Evolutionary conservation across 108 stramenopile species (phyloP).

Genomic region (Skeletonema menzelii): DNA sequence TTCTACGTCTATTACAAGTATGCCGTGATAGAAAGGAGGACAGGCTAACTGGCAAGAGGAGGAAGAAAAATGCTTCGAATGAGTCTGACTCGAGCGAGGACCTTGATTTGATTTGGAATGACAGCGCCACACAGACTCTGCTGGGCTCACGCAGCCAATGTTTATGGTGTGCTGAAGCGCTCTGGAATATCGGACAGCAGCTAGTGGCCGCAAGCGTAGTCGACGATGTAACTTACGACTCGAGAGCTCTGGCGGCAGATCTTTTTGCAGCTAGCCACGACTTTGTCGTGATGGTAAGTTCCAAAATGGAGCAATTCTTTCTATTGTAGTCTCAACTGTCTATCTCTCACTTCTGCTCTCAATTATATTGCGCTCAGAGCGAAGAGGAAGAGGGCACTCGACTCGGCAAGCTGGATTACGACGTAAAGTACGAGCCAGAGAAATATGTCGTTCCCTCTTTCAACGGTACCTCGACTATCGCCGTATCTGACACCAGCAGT

Average conservation of each 20-base stretch:
- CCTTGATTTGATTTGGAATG: conserved; percentile 37
- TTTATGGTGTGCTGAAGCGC: conserved; percentile 35
- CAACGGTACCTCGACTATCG: not conserved
- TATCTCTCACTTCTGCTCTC: not conserved
- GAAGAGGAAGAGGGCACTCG: conserved; percentile 48
- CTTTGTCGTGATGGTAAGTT: conserved; percentile 30
- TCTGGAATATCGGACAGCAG: conserved; percentile 41
- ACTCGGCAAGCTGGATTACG: conserved; percentile 43
- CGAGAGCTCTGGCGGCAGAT: conserved; percentile 31
- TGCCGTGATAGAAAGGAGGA: conserved; percentile 22
- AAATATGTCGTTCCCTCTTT: conserved; percentile 25
- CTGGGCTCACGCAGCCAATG: conserved; percentile 35
- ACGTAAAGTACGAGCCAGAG: conserved; percentile 26
- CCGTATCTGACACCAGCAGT: conserved; percentile 31
- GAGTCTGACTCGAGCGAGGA: not conserved
- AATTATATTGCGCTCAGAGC: not conserved
- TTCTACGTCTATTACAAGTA: conserved; percentile 15
- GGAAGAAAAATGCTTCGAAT: conserved; percentile 18
- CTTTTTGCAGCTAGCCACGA: conserved; percentile 53
- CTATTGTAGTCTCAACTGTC: not conserved
- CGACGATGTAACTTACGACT: not conserved
- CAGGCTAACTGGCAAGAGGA: conserved; percentile 19
- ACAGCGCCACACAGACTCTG: conserved; percentile 12
- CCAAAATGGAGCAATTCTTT: not conserved
- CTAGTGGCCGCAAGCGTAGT: conserved; percentile 18